Evolutionary conservation across 192 early-diverging fungal species (phyloP), one percentile per base, ranked within the genome.

Genomic region (Phycomyces nitens): DNA sequence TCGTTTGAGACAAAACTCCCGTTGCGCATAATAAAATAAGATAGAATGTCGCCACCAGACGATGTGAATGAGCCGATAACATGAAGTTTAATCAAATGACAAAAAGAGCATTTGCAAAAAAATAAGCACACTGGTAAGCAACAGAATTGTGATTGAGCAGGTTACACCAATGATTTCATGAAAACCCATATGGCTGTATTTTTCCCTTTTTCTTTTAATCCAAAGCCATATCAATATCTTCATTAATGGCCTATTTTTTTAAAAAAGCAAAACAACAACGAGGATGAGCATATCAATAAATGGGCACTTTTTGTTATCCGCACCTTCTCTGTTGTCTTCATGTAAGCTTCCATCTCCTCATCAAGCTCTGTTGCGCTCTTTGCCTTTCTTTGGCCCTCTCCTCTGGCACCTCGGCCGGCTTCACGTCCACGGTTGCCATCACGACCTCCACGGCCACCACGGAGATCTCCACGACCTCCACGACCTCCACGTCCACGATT

Each of bases 341-440:
- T 84, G 43, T 84, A 84, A n/a, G 70, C 69, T 27, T 82, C 79
- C 82, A 84, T 79, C 59, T 84, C 81, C 27, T 68, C 70, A 70
- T 84, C 82, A 60, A 84, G 52, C 40, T 81, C 80, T 38, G 78
- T 70, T 15, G 64, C 78, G 21, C 60, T 77, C 54, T 66, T 68
- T 24, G 55, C 22, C 22, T 56, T 53, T 10, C 58, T 55, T 15
- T 21, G 11, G 3, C 50, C 50, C 49, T 39, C 20, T 0, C 22
- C 34, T 7, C 20, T 74, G 38, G 11, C 54, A 44, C 27, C 27
- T 23, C 43, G 61, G 40, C 62, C 22, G 39, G 44, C 27, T 57
- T 57, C 2, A 14, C 56, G 24, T 24, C 61, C 41, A 57, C 40
- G 53, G n/a, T 57, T 51, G 23, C 44, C 27, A 9, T 38, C 12